These are phyloP conservation scores for Paxillus rubicundulus DNA, from an alignment of 768 basidiomycete species.

Conservation along the genomic window DNA sequence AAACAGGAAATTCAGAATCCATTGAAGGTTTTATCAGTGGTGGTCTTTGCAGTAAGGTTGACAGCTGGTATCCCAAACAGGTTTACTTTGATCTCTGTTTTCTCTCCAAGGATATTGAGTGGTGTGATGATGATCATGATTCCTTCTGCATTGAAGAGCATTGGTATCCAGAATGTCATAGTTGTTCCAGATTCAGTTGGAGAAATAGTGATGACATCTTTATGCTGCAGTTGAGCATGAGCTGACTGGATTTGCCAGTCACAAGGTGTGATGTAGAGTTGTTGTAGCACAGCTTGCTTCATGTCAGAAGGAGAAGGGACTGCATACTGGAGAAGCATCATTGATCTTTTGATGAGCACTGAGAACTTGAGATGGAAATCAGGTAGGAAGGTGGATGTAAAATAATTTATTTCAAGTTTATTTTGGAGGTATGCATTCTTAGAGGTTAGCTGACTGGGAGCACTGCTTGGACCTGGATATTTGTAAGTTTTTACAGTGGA, in stretches of 20 bases:
- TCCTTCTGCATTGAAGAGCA: slow-evolving; percentile 5
- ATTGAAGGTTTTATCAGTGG: slow-evolving; percentile 6
- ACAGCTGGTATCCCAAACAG: slow-evolving; percentile 6
- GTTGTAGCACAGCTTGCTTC: too few species aligned
- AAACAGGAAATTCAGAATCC: neutral
- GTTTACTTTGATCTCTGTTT: slow-evolving; percentile 1
- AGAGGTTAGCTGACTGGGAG: too few species aligned
- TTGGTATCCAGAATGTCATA: slow-evolving; percentile 3
- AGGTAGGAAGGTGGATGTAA: too few species aligned
- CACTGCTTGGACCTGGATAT: too few species aligned
- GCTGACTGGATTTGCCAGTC: slow-evolving; percentile 2
- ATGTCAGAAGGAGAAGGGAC: too few species aligned
- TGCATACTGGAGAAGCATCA: too few species aligned
- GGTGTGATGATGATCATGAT: slow-evolving; percentile 12
- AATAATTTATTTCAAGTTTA: too few species aligned
- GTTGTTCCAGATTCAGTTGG: slow-evolving; percentile 11
- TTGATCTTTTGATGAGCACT: too few species aligned
- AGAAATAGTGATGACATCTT: slow-evolving; percentile 9
- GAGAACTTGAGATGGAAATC: too few species aligned
- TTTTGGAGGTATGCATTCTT: too few species aligned
- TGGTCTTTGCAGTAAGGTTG: slow-evolving; percentile 4
- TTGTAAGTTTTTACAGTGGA: too few species aligned
- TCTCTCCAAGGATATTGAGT: slow-evolving; percentile 9
- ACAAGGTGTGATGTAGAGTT: too few species aligned
- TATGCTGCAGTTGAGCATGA: neutral